A percentile compares a stretch with the other conserved stretches of the same genome.
phyloP scores from a whole-genome alignment of 1,139 yeast genomes.

The Nematodospora anomalae region DNA sequence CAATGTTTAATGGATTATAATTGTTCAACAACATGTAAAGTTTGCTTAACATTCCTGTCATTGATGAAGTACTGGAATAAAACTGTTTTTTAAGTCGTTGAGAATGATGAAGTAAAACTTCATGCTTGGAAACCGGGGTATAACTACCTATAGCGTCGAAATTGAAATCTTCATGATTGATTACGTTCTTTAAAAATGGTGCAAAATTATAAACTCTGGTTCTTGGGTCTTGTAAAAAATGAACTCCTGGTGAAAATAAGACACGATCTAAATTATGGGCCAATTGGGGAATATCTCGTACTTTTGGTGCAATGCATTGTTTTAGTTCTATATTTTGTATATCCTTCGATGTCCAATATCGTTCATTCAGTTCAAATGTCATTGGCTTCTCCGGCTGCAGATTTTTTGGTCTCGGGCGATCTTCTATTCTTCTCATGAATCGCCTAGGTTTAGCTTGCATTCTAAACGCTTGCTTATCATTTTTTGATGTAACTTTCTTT shows the following conservation, averaged over 20 bases:
- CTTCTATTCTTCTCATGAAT: neutral
- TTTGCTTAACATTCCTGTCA: constrained; percentile 76
- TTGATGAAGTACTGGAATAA: constrained; percentile 83
- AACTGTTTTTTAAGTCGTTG: constrained; percentile 41
- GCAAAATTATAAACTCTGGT: constrained; percentile 72
- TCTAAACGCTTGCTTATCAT: neutral
- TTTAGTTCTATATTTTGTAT: constrained; percentile 15
- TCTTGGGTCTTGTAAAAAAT: constrained; percentile 74
- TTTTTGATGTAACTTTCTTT: neutral
- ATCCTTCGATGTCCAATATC: constrained; percentile 5
- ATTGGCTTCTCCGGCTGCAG: neutral
- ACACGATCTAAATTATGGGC: constrained; percentile 68
- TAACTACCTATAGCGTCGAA: constrained; percentile 57
- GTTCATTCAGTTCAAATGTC: neutral
- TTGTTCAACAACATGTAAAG: constrained; percentile 73
- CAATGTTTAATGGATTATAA: constrained; percentile 22
- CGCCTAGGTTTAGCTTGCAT: no score
- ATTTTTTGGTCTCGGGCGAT: neutral
- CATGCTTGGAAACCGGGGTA: constrained; percentile 69
- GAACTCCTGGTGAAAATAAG: constrained; percentile 81
- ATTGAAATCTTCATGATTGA: constrained; percentile 68
- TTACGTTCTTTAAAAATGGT: constrained; percentile 58
- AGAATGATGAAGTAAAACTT: constrained; percentile 50
- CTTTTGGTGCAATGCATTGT: constrained; percentile 27
- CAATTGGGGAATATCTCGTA: constrained; percentile 38